Evolutionary conservation across 176 grass and related monocot species (phyloP), one percentile per base, ranked within the genome.

Genomic region (Echinochloa phyllopogon): DNA sequence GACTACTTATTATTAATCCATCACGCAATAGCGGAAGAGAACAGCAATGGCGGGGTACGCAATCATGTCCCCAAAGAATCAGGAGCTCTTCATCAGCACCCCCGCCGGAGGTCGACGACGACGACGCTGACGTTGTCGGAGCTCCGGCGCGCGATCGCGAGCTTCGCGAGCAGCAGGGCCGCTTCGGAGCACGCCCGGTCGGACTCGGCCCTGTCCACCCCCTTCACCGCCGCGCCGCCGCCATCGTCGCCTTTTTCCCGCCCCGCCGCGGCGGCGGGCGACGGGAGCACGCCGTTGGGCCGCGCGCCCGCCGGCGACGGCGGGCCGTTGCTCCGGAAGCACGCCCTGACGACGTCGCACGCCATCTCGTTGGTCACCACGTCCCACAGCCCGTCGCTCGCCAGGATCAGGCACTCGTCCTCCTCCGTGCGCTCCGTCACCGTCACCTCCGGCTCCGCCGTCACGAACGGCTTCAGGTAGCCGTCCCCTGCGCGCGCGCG

Each of bases 311-410:
- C 4, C 82, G 78, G 50, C 49, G 78, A 41, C 42, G 72, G 75
- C 60, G 74, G 58, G 58, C 78, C 74, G 58, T 70, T 79, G 48
- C 74, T 87, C 25, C 45, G 74, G 78, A 92, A 85, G 78, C 90
- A 92, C 4, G 75, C 78, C 67, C 83, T 60, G 23, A 81, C 78
- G 62, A 85, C 69, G 7, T 89, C 80, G 82, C 89, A 91, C 64
- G 84, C 92, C 83, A 79, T 88, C 75, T 94, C 86, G 44, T 89
- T 91, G 29, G 80, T 85, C 53, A 91, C 74, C 24, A 94, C 89
- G 56, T 94, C 92, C 89, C 89, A 94, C 69, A 94, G 83, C 63
- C 92, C 92, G 69, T 94, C 92, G 75, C 89, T 91, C 16, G 92
- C 92, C 79, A 94, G 82, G 77, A 94, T 89, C 21, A 94, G 84